A percentile compares a stretch with the other conserved stretches of the same genome.
Evolutionary conservation across 1,284 basidiomycete species (phyloP).

Genomic region (Schizopora paradoxa): DNA sequence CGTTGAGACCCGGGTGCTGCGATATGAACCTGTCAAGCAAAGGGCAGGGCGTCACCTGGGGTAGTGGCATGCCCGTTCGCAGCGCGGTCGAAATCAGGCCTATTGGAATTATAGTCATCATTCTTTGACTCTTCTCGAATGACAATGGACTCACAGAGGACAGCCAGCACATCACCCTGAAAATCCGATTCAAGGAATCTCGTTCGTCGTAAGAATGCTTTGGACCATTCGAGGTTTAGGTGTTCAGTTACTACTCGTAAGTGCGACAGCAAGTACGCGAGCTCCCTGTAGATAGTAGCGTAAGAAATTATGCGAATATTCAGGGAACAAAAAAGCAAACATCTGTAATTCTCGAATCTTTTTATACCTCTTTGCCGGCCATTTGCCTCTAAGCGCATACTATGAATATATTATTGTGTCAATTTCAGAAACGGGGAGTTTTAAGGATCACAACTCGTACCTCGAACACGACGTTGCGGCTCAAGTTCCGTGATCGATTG

Average conservation of each 20-base stretch:
- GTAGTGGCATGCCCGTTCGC: slow-evolving; percentile 70
- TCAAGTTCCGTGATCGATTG: slow-evolving; percentile 47
- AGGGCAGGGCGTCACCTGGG: slow-evolving; percentile 84
- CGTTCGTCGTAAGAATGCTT: slow-evolving; percentile 69
- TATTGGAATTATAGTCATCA: slow-evolving; percentile 26
- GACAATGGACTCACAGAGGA: slow-evolving; percentile 56
- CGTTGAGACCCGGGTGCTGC: slow-evolving; percentile 22
- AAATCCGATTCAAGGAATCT: slow-evolving; percentile 75
- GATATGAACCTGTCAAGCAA: slow-evolving; percentile 59
- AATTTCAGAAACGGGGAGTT: slow-evolving; percentile 4
- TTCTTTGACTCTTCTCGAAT: neutral
- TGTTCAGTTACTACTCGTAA: slow-evolving; percentile 58
- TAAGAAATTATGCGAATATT: neutral
- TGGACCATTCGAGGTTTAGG: slow-evolving; percentile 68
- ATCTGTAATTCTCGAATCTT: slow-evolving; percentile 58
- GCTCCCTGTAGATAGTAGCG: slow-evolving; percentile 37
- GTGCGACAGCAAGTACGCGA: slow-evolving; percentile 56
- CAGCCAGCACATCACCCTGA: slow-evolving; percentile 75
- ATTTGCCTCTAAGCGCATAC: slow-evolving; percentile 65
- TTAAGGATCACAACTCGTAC: slow-evolving; percentile 31
- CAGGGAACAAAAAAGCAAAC: slow-evolving; percentile 32
- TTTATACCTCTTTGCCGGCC: slow-evolving; percentile 64
- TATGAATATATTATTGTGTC: slow-evolving; percentile 25
- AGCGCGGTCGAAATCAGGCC: slow-evolving; percentile 68
- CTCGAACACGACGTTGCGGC: slow-evolving; percentile 60